phyloP scores from a whole-genome alignment of 2,329 filamentous ascomycete species.

The Arthroderma uncinatum region DNA sequence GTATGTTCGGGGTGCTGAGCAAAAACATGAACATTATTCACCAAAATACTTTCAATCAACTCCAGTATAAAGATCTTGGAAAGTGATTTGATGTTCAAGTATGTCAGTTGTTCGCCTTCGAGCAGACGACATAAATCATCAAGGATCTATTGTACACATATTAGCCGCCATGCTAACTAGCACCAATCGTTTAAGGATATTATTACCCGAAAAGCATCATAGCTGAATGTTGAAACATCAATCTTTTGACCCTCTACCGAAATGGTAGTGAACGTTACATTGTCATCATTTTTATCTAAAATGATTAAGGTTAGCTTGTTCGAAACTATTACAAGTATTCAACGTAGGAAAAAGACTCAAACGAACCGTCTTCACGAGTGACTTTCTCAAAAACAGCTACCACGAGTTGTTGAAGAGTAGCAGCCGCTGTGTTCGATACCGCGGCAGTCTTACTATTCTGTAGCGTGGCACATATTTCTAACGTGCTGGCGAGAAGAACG shows the following conservation, averaged over 20 bases:
- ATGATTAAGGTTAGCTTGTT: not conserved
- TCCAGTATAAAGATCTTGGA: constrained; percentile 79
- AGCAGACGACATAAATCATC: constrained; percentile 82
- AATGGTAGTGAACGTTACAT: constrained; percentile 46
- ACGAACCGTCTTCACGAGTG: constrained; percentile 63
- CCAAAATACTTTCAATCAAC: constrained; percentile 79
- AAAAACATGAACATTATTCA: constrained; percentile 75
- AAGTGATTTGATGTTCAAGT: constrained; percentile 65
- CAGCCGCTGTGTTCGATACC: constrained; percentile 89
- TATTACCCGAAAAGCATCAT: constrained; percentile 67
- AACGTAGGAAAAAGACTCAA: not conserved
- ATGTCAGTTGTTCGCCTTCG: constrained; percentile 71
- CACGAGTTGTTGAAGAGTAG: constrained; percentile 89
- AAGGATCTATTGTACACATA: constrained; percentile 51
- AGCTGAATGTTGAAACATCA: constrained; percentile 60
- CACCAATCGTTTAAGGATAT: constrained; percentile 11
- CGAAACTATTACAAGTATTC: not conserved
- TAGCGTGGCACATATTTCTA: constrained; percentile 85
- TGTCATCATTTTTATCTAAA: not conserved
- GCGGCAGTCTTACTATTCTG: constrained; percentile 87
- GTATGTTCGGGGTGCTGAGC: constrained; percentile 67
- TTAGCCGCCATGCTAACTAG: constrained; percentile 7
- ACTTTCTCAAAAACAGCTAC: constrained; percentile 92
- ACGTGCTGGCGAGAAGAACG: constrained; percentile 64
- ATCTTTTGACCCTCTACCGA: constrained; percentile 54